Percentiles rank a stretch among this genome's conserved stretches.
phyloP scores from a whole-genome alignment of 1,139 yeast genomes.

The Candida neerlandica region DNA sequence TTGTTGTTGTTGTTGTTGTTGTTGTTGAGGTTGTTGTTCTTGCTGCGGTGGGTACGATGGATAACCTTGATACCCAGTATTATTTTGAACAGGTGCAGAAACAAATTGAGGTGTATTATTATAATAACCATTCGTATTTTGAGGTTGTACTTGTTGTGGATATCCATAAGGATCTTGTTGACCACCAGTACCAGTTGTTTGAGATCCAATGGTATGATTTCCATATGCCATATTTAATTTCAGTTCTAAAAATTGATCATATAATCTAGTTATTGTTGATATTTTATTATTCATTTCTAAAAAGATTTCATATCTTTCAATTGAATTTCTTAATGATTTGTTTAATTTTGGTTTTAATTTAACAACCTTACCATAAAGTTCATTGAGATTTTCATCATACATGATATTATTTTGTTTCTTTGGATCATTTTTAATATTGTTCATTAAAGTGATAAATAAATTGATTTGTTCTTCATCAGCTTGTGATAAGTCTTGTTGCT shows the following conservation, averaged over 20 bases:
- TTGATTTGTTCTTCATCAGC: conserved; percentile 70
- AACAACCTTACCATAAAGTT: conserved; percentile 64
- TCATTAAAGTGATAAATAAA: conserved; percentile 68
- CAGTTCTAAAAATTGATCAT: conserved; percentile 77
- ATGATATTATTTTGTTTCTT: conserved; percentile 51
- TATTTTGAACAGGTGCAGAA: background rate
- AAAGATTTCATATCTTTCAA: conserved; percentile 67
- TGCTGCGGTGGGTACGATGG: conserved; percentile 16
- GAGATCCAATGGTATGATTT: conserved; percentile 13
- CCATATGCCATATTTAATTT: conserved; percentile 56
- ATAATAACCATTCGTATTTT: conserved; percentile 3
- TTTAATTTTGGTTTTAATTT: conserved; percentile 77
- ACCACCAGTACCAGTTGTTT: conserved; percentile 2
- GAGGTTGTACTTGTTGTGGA: conserved; percentile 4
- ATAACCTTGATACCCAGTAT: conserved; percentile 9
- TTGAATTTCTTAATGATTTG: conserved; percentile 61
- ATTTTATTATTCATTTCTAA: conserved; percentile 83
- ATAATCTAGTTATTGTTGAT: conserved; percentile 73
- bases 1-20: conserved; percentile 7
- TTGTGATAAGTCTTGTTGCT: conserved; percentile 44
- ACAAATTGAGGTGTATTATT: conserved; percentile 2
- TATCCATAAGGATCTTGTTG: conserved; percentile 4
- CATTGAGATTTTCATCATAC: conserved; percentile 64
- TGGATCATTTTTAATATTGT: conserved; percentile 53
- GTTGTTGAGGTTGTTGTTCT: background rate